These are phyloP conservation scores for Macrophomina phaseolina DNA, from an alignment of 2,329 filamentous ascomycete species.

Conservation along the genomic window DNA sequence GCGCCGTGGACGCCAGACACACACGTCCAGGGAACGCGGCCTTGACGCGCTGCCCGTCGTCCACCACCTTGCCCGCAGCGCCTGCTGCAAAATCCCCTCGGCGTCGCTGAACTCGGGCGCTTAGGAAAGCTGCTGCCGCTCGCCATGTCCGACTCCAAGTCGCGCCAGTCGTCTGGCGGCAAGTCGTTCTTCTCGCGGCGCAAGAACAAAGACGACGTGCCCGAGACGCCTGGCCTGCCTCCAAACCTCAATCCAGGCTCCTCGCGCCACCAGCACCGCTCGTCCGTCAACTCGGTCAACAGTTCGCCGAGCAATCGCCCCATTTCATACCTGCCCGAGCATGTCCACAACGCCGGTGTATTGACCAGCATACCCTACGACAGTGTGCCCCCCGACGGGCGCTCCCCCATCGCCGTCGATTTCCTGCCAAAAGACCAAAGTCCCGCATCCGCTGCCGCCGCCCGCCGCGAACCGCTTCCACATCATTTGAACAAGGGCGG, in stretches of 20 bases:
- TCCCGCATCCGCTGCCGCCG: constrained; percentile 49
- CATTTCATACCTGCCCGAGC: constrained; percentile 60
- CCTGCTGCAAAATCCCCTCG: constrained; percentile 20
- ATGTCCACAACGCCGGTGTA: constrained; percentile 73
- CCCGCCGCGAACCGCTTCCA: constrained; percentile 74
- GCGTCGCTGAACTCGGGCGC: constrained; percentile 6
- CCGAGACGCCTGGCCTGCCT: constrained; percentile 65
- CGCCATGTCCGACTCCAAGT: constrained; percentile 66
- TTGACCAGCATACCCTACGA: constrained; percentile 92
- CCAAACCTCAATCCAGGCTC: constrained; percentile 70
- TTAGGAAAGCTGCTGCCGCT: not conserved
- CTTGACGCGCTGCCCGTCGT: constrained; percentile 7
- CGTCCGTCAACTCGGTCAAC: constrained; percentile 67
- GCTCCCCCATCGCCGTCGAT: constrained; percentile 74
- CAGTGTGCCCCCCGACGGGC: constrained; percentile 66
- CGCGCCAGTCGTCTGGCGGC: constrained; percentile 79
- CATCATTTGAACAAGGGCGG: constrained; percentile 82
- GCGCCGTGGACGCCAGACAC: constrained; percentile 9
- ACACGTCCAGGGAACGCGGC: not conserved
- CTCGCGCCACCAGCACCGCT: constrained; percentile 70
- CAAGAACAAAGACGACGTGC: constrained; percentile 70
- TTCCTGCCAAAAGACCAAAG: constrained; percentile 72
- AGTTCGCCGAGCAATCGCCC: constrained; percentile 49
- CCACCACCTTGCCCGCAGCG: constrained; percentile 10
- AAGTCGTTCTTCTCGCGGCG: constrained; percentile 88